Percentiles rank a stretch among this genome's conserved stretches.
phyloP scores from a whole-genome alignment of 2,329 filamentous ascomycete species.

The Talaromyces marneffei region DNA sequence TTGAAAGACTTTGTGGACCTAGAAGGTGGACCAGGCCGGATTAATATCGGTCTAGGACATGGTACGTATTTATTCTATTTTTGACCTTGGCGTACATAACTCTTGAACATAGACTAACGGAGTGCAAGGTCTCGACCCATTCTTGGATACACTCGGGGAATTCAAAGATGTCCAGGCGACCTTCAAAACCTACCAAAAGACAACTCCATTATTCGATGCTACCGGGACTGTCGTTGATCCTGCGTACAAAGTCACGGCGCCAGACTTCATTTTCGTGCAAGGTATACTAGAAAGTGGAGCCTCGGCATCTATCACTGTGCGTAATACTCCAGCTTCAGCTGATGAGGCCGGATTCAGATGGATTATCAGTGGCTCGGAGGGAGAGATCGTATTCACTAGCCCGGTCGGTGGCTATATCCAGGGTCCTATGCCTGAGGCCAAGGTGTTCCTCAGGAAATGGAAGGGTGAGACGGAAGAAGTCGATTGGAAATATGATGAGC shows the following conservation, averaged over 20 bases:
- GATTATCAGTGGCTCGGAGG: constrained; percentile 12
- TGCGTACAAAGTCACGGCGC: constrained; percentile 7
- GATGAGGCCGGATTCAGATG: constrained; percentile 8
- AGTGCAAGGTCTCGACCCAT: constrained; percentile 4
- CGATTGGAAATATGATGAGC: not conserved
- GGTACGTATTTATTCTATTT: not conserved
- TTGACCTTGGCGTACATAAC: not conserved
- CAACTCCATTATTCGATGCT: constrained; percentile 1
- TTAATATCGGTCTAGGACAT: constrained; percentile 11
- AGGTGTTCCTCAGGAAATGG: constrained; percentile 8
- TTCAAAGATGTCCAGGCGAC: constrained; percentile 10
- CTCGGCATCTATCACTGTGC: constrained; percentile 8
- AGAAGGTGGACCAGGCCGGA: constrained; percentile 4
- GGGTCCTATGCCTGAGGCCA: not conserved
- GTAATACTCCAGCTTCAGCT: not conserved
- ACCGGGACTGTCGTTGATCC: constrained; percentile 6
- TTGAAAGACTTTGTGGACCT: constrained; percentile 5
- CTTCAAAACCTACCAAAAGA: constrained; percentile 10
- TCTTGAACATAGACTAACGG: not conserved
- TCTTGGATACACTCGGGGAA: constrained; percentile 9
- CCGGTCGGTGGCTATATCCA: constrained; percentile 5
- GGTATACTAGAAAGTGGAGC: constrained; percentile 10
- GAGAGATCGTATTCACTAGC: constrained; percentile 5
- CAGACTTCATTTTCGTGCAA: constrained; percentile 8
- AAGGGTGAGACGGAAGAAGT: constrained; percentile 5